These are phyloP conservation scores for Phytophthora chlamydospora DNA, from an alignment of 352 stramenopile species.

Conservation along the genomic window DNA sequence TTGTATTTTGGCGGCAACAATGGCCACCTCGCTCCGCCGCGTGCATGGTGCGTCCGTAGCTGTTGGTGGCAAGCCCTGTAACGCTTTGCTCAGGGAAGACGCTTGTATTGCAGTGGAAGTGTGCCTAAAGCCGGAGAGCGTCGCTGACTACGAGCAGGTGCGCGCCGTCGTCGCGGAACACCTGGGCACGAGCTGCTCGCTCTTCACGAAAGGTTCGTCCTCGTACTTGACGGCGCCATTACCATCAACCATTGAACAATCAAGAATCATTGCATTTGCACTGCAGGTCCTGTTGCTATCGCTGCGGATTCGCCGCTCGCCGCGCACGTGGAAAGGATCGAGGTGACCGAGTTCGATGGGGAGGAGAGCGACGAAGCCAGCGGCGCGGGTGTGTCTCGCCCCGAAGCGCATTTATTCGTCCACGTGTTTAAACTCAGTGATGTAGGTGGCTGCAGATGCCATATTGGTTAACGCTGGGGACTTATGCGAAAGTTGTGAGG, in stretches of 20 bases:
- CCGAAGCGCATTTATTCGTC: slow-evolving; percentile 53
- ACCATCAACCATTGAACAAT: background rate
- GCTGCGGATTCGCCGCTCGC: slow-evolving; percentile 26
- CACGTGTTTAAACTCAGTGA: slow-evolving; percentile 81
- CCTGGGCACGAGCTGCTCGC: slow-evolving; percentile 29
- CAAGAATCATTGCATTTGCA: slow-evolving; percentile 4
- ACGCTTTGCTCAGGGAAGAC: background rate
- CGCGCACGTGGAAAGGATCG: slow-evolving; percentile 45
- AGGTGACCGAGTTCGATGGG: slow-evolving; percentile 48
- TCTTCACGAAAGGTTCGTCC: slow-evolving; percentile 38
- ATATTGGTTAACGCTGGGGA: background rate
- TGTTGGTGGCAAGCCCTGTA: background rate
- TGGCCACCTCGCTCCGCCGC: slow-evolving; percentile 12
- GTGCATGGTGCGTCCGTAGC: slow-evolving; percentile 30
- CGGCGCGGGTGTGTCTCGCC: slow-evolving; percentile 25
- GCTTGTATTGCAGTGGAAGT: slow-evolving; percentile 55
- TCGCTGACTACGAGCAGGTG: slow-evolving; percentile 45
- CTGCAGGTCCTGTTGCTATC: slow-evolving; percentile 42
- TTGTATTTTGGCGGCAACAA: slow-evolving; percentile 5
- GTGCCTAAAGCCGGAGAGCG: slow-evolving; percentile 54
- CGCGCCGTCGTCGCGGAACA: slow-evolving; percentile 27
- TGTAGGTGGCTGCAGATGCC: slow-evolving; percentile 31
- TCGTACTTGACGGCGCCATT: background rate
- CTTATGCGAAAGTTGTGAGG: background rate
- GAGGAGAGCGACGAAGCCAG: slow-evolving; percentile 7